Evolutionary conservation across 345 rosid genomes (phyloP).

Genomic region (Citrus glauca): DNA sequence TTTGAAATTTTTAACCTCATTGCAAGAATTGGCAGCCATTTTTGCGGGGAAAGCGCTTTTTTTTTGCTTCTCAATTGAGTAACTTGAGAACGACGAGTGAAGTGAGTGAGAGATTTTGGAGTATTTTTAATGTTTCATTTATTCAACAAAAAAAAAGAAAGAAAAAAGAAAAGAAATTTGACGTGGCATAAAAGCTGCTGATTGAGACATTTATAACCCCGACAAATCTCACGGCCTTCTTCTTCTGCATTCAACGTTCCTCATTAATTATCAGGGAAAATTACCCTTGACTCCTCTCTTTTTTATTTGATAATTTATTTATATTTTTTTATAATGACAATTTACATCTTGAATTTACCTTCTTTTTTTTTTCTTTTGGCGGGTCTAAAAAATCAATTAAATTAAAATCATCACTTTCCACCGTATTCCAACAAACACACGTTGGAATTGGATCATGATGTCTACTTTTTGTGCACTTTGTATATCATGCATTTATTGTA

Average conservation of each 20-base stretch:
- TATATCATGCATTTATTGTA: too few species aligned
- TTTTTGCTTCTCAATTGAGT: not conserved
- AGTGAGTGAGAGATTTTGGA: not conserved
- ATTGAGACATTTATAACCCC: slow-evolving; percentile 28
- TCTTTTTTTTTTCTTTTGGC: too few species aligned
- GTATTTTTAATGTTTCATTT: not conserved
- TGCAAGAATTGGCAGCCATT: slow-evolving; percentile 25
- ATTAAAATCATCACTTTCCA: too few species aligned
- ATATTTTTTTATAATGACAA: not conserved
- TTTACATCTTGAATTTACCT: not conserved
- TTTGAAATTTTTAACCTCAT: slow-evolving; percentile 20
- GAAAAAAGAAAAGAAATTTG: slow-evolving; percentile 3
- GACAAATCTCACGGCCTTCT: slow-evolving; percentile 6
- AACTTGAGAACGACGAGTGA: not conserved
- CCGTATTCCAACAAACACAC: too few species aligned
- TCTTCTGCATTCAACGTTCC: not conserved
- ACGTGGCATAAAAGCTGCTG: slow-evolving; percentile 35
- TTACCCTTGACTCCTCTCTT: slow-evolving; percentile 7
- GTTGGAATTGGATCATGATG: too few species aligned
- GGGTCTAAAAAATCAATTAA: too few species aligned
- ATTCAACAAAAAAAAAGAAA: too few species aligned
- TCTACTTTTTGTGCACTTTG: too few species aligned
- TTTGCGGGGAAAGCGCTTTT: not conserved
- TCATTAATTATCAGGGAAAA: not conserved
- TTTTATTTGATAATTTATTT: not conserved